Evolutionary conservation across 441 rosid species (phyloP).

Genomic region (Metrosideros polymorpha): DNA sequence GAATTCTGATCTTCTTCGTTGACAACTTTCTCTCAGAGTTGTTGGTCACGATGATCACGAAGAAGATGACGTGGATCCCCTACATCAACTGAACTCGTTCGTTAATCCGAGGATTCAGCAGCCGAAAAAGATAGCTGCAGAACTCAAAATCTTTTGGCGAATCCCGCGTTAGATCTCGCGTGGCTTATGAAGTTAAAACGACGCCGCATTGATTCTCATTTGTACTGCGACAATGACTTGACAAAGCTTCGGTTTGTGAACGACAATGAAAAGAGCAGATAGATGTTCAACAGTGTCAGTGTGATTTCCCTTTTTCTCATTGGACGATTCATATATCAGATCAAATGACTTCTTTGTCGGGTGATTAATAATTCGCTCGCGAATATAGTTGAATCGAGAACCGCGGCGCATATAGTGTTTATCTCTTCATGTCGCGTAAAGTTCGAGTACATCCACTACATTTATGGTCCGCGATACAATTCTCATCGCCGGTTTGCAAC

Average conservation of each 20-base stretch:
- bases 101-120: background rate
- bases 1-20: background rate
- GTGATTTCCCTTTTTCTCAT: background rate
- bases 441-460: background rate
- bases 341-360: background rate
- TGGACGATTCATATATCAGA: background rate
- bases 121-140: background rate
- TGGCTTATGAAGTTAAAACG: no score
- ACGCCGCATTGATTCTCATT: no score
- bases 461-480: background rate
- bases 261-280: background rate
- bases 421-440: background rate
- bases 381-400: background rate
- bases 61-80: background rate
- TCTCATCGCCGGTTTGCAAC: no score
- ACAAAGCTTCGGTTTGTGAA: background rate
- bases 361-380: background rate
- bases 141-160: background rate
- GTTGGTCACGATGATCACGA: background rate
- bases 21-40: no score
- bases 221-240: background rate
- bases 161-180: background rate
- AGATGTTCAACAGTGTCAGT: no score
- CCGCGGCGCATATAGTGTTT: background rate
- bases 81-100: background rate